Evolutionary conservation across 208 protist species (phyloP), one percentile per base, ranked within the genome.

Genomic region (Herpetomonas muscarum): DNA sequence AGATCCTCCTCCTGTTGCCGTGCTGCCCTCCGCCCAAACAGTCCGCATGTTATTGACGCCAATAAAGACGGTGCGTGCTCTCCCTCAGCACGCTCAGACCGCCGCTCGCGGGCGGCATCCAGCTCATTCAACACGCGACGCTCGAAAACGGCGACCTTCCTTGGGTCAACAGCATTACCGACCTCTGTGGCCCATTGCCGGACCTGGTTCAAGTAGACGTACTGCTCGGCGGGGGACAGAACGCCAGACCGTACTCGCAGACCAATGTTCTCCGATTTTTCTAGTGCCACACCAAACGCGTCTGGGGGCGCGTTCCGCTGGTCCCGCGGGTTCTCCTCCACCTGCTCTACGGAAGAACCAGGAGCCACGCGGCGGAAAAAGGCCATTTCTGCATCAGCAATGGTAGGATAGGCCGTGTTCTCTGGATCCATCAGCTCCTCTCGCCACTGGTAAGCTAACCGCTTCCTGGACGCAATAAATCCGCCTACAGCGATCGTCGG

Each of bases 341-440:
- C 48, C 25, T 55, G 56, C 7, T 24, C 55, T 32, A 69, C 66
- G 1, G 47, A 47, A 4, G 39, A 26, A 0, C 61, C 71, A 1
- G 74, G 78, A 0, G 76, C 58, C 3, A 93, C 80, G 24, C 74
- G 70, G 15, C 70, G 60, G 36, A 91, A 68, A 52, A 76, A 81
- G 25, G 70, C 74, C 82, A 91, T 88, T 30, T 93, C 79, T 1
- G 64, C 63, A 15, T 81, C 81, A 19, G 83, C 81, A 2, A 87
- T 30, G 15, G 70, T 45, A 2, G 81, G 81, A 63, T 91, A 93
- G n/a, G 61, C 44, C 0, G 29, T 55, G 19, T 67, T 60, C 1
- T 85, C 72, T 1, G 67, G 57, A 57, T 91, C 87, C 81, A 91
- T 88, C 31, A 93, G 69, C 59, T 93, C 83, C 67, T 93, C 87